Conservation (phyloP, 2,329 filamentous ascomycete species). For the Gyromitra esculenta region DNA sequence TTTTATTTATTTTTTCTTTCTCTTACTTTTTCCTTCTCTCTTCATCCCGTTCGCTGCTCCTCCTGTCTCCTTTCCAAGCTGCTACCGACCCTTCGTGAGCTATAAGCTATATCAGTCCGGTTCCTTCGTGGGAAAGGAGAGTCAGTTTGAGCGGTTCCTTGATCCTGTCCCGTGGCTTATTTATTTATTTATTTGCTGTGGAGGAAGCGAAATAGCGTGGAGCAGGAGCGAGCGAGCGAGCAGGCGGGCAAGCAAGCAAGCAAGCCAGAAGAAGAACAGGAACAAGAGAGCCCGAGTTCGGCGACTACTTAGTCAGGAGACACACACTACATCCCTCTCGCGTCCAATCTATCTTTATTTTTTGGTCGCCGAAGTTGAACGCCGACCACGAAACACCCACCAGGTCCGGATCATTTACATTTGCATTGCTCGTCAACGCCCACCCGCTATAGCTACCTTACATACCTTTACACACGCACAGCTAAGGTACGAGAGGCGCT, state of each 20-base stretch:
- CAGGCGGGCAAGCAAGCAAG: too few relatives aligned
- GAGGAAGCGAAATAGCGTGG: slow-evolving; percentile 18
- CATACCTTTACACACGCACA: slow-evolving; percentile 3
- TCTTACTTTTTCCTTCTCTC: slow-evolving; percentile 2
- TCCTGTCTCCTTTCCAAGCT: slow-evolving; percentile 7
- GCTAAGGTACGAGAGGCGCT: slow-evolving; percentile 16
- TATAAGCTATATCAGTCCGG: slow-evolving; percentile 28
- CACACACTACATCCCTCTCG: slow-evolving; percentile 33
- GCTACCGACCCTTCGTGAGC: slow-evolving; percentile 16
- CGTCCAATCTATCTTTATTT: slow-evolving; percentile 30
- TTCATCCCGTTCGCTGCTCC: slow-evolving; percentile 24
- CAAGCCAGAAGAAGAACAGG: too few relatives aligned
- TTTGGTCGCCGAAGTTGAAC: slow-evolving; percentile 49
- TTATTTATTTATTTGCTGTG: background rate
- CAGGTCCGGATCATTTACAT: slow-evolving; percentile 30
- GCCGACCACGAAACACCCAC: slow-evolving; percentile 42
- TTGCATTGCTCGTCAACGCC: slow-evolving; percentile 20
- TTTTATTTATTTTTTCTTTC: slow-evolving; percentile 32
- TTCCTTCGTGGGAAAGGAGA: slow-evolving; percentile 20
- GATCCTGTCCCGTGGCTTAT: slow-evolving; percentile 22
- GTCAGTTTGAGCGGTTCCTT: slow-evolving; percentile 31
- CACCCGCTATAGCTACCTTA: background rate
- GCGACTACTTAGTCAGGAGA: slow-evolving; percentile 50
- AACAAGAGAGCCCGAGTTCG: slow-evolving; percentile 25
- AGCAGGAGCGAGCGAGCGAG: background rate